A percentile compares a stretch with the other conserved stretches of the same genome.
Evolutionary conservation across 106 monocot genomes (phyloP).

Genomic region (Agapanthus africanus): DNA sequence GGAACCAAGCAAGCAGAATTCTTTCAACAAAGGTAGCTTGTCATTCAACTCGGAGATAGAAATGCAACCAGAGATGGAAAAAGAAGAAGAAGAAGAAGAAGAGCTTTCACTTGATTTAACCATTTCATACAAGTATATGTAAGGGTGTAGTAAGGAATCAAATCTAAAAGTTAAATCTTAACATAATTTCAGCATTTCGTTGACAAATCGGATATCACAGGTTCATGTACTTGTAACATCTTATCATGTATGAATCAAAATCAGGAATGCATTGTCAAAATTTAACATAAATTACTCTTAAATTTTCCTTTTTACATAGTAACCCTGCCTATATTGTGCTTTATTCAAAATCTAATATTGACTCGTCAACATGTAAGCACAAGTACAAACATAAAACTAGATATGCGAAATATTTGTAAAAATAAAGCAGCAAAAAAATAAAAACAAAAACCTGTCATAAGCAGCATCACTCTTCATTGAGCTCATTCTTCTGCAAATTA

Average conservation of each 20-base stretch:
- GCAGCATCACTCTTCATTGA: conserved; percentile 18
- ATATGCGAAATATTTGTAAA: not conserved
- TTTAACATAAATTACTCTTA: not conserved
- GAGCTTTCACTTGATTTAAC: conserved; percentile 28
- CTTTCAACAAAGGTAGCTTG: not conserved
- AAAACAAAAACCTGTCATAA: not conserved
- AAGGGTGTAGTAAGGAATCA: too few relatives aligned
- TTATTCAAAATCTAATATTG: not conserved
- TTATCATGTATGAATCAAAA: not conserved
- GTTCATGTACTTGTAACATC: too few relatives aligned
- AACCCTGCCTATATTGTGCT: not conserved
- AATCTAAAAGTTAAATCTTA: too few relatives aligned
- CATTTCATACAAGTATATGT: conserved; percentile 28
- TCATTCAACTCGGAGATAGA: not conserved
- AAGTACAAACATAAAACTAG: conserved; percentile 1
- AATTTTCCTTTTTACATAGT: too few relatives aligned
- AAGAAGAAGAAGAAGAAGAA: too few relatives aligned
- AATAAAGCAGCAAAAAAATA: not conserved
- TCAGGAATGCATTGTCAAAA: not conserved
- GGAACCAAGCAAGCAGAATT: not conserved
- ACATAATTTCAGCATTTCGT: too few relatives aligned
- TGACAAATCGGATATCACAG: too few relatives aligned
- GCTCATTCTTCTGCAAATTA: conserved; percentile 11
- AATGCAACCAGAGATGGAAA: not conserved
- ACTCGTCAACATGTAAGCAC: not conserved